Evolutionary conservation across 2,329 filamentous ascomycete genomes (phyloP), one percentile per base, ranked within the genome.

Genomic region (Lasiodiplodia hormozganensis): DNA sequence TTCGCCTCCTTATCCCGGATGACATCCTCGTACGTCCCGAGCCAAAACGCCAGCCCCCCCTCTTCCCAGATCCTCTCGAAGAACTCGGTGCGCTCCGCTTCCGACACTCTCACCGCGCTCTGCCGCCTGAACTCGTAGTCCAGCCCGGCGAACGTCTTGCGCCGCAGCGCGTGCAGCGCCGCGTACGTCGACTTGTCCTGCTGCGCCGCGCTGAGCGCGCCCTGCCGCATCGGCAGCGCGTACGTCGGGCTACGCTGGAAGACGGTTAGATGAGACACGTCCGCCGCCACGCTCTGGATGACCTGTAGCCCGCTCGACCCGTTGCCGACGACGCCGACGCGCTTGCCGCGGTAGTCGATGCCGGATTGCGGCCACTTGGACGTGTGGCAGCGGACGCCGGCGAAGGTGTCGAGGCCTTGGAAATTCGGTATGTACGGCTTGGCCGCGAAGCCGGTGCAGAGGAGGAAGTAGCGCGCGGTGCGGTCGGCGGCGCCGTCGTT

Each of bases 221-320:
- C 78, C 68, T 85, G 83, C 2, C 84, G 81, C 87, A 92, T 90
- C 0, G 89, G 88, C 0, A 91, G 72, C 0, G 87, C 87, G 7
- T 89, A 79, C 68, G 91, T 92, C 0, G 90, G 89, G 1, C 88
- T 91, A 10, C 90, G 84, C 72, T 91, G 88, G 76, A 91, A 90
- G 40, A 92, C 86, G 2, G 80, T 83, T 1, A 92, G 67, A 36
- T 74, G 77, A 4, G 80, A 83, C 0, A 84, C 87, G 12, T 82
- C 74, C 2, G 85, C 85, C 1, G 84, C 86, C 76, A 85, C 86
- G 65, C 87, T 87, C 70, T 92, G 89, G 0, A 85, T 83, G 54
- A 90, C 85, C 71, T 91, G 89, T 1, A 91, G 85, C 0, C 89
- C 89, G 0, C 87, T 87, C 0, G 88, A 86, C 1, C 89, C 89